A percentile compares a stretch with the other conserved stretches of the same genome.
Conservation (phyloP, 768 basidiomycete genomes). For the Serendipita sp. region DNA sequence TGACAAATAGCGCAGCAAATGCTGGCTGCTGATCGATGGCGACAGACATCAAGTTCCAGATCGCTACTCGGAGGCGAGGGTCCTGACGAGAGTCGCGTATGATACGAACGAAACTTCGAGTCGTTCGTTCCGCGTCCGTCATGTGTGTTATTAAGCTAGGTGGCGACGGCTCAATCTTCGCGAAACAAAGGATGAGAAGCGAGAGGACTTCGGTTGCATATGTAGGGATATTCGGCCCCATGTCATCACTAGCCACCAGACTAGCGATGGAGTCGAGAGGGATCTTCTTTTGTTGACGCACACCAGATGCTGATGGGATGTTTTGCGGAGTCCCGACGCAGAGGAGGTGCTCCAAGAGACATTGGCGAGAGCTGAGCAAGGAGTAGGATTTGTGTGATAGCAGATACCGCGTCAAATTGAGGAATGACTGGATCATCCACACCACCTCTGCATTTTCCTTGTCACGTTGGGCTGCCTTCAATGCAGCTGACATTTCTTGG, state of each 20-base stretch:
- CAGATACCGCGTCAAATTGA: conserved; percentile 43
- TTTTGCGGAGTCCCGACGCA: conserved; percentile 44
- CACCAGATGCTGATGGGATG: conserved; percentile 25
- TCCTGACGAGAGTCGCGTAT: conserved; percentile 71
- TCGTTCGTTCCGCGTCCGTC: conserved; percentile 56
- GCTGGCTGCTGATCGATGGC: conserved; percentile 80
- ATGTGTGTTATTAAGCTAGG: conserved; percentile 67
- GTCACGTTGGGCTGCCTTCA: conserved; percentile 47
- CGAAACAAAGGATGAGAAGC: conserved; percentile 49
- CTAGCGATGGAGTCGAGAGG: conserved; percentile 59
- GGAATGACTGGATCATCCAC: conserved; percentile 48
- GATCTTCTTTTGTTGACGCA: conserved; percentile 35
- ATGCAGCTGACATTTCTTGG: conserved; percentile 36
- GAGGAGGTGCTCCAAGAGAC: conserved; percentile 59
- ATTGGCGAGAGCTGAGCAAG: conserved; percentile 19
- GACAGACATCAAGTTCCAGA: conserved; percentile 72
- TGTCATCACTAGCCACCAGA: conserved; percentile 49
- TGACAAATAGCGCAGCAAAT: conserved; percentile 59
- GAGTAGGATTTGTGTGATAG: conserved; percentile 47
- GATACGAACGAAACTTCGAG: conserved; percentile 50
- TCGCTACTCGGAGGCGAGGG: conserved; percentile 46
- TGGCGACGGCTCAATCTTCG: conserved; percentile 39
- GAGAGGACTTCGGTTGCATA: conserved; percentile 54
- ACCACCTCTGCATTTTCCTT: conserved; percentile 56
- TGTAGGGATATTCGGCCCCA: conserved; percentile 42